Conservation (phyloP, 2,329 filamentous ascomycete genomes). For the Fusarium siculi region DNA sequence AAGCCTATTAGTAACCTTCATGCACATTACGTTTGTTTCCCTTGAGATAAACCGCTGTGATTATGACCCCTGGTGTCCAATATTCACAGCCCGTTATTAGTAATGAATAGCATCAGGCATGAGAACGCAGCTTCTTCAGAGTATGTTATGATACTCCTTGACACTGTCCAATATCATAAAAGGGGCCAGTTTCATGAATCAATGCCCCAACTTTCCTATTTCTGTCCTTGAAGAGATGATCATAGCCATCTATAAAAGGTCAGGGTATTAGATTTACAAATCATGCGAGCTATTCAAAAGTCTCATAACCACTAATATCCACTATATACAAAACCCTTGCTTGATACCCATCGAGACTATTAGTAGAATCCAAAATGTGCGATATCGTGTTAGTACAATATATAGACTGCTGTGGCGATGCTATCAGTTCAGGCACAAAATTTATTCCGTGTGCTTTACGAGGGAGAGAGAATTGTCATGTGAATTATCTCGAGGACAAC, state of each 20-base stretch:
- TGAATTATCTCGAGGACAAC: not conserved
- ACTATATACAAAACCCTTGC: rapidly evolving
- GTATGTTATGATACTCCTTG: rapidly evolving
- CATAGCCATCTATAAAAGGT: not conserved
- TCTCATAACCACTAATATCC: too few species aligned
- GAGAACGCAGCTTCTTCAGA: too few species aligned
- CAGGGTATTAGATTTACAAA: rapidly evolving
- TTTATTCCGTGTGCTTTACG: not conserved
- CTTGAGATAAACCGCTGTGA: too few species aligned
- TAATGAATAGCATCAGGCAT: not conserved
- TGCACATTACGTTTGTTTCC: not conserved
- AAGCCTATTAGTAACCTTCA: not conserved
- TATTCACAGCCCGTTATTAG: not conserved
- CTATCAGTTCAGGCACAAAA: not conserved
- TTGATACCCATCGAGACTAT: not conserved
- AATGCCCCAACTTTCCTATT: not conserved
- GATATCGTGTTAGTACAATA: not conserved
- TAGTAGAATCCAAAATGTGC: not conserved
- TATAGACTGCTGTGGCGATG: not conserved
- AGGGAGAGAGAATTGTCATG: not conserved
- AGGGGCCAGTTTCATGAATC: rapidly evolving
- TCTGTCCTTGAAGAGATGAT: too few species aligned
- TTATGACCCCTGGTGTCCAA: not conserved
- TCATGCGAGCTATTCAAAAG: rapidly evolving
- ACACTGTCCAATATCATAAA: too few species aligned